Base-by-base conservation (phyloP, 2,329 filamentous ascomycete genomes). In the Knoxdaviesia capensis region DNA sequence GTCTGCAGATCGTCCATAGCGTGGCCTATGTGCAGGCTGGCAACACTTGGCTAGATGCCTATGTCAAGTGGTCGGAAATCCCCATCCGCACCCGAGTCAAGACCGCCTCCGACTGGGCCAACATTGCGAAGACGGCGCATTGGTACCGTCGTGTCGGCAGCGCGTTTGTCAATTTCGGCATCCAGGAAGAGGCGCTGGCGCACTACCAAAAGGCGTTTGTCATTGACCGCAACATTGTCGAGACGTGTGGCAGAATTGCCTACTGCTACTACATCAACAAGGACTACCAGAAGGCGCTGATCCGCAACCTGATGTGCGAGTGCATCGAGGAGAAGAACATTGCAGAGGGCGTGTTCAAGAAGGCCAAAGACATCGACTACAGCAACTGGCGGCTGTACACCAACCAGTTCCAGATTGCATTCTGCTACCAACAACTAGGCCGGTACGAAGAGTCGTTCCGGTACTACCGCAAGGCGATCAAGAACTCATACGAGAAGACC, bases 1-100 rank as follows among this genome's bases (percentile, higher is more conserved):
- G 60, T 46, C 62, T 63, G 46, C 59, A 61, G 43, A 61, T 63
- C 34, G 60, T 63, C 4, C 60, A 63, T 43, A 58, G 54, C 36
- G 52, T 62, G 31, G 58, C 60, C 5, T 57, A 58, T 3, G 56
- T 62, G 50, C 53, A 62, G 9, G 53, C 54, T 1, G 61, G 58
- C 2, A 50, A 54, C 42, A 57, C 55, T 0, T 62, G 57, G 57
- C 54, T 54, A 0, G 55, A 59, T 35, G 56, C 55, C 5, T 54
- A 56, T 11, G 46, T 46, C 3, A 54, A 59, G 45, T 63, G 60
- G 60, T 49, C 53, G 0, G 57, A 58, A 1, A 53, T 58, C 3
- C 47, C 58, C 1, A 44, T 60, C 30, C 49, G 54, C 30, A 48
- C 54, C 9, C 54, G 61, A 31, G 56, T 64, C 29, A 41, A 46